Conservation (phyloP, 2,329 filamentous ascomycete genomes). For the Rugonectria rugulosa region DNA sequence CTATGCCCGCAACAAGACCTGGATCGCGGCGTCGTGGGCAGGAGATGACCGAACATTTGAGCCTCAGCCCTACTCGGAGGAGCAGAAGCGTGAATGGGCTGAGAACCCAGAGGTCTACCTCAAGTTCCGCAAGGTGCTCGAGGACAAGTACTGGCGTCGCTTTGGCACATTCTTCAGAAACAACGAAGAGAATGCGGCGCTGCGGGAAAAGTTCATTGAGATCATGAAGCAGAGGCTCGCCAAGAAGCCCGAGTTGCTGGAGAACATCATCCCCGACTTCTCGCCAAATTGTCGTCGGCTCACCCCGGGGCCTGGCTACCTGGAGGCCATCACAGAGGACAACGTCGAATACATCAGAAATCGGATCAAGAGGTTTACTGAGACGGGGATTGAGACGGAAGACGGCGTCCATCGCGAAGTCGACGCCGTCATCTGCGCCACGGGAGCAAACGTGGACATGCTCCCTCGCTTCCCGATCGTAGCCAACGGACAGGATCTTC, state of each 20-base stretch:
- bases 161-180: conserved; percentile 63
- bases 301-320: conserved; percentile 72
- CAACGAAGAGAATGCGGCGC: conserved; percentile 56
- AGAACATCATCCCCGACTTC: conserved; percentile 67
- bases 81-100: conserved; percentile 64
- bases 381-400: conserved; percentile 64
- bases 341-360: conserved; percentile 69
- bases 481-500: conserved; percentile 61
- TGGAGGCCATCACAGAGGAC: conserved; percentile 67
- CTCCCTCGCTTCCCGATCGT: conserved; percentile 67
- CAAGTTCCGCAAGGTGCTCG: conserved; percentile 62
- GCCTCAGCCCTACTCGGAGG: conserved; percentile 61
- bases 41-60: conserved; percentile 62
- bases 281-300: conserved; percentile 70
- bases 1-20: conserved; percentile 71
- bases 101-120: conserved; percentile 68
- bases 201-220: conserved; percentile 52
- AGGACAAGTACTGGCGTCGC: conserved; percentile 68
- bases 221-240: conserved; percentile 62
- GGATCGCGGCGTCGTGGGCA: conserved; percentile 71
- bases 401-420: conserved; percentile 65
- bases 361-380: conserved; percentile 65
- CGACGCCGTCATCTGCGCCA: conserved; percentile 73
- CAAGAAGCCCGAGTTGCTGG: conserved; percentile 62
- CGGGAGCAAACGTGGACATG: conserved; percentile 68